These are phyloP conservation scores for Trichophyton simii DNA, from an alignment of 2,329 filamentous ascomycete genomes.

Conservation along the genomic window DNA sequence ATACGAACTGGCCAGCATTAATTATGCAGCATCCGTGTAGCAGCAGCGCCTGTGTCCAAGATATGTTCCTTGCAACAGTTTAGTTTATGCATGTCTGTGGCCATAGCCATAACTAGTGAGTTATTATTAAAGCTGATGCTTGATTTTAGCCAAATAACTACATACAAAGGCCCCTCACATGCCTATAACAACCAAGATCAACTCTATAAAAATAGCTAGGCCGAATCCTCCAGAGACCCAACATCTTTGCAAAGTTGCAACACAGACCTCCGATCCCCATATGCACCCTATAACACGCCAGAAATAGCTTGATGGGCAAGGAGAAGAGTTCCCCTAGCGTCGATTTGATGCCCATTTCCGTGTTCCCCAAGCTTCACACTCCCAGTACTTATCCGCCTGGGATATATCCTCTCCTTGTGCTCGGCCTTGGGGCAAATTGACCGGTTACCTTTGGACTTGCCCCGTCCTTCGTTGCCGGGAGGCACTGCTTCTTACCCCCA, in stretches of 20 bases:
- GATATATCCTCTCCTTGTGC: background rate
- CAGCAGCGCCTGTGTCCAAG: background rate
- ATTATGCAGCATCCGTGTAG: background rate
- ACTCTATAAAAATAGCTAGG: conserved; percentile 1
- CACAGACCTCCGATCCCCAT: background rate
- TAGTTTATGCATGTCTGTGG: background rate
- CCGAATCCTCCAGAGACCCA: background rate
- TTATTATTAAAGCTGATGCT: background rate
- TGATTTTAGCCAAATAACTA: background rate
- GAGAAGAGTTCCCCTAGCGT: background rate
- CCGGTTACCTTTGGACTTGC: background rate
- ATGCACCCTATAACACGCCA: background rate
- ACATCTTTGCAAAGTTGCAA: background rate
- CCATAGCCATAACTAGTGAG: background rate
- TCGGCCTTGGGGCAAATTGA: background rate
- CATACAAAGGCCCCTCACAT: background rate
- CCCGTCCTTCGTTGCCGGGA: too few species aligned
- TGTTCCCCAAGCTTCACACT: background rate
- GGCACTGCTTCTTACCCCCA: background rate
- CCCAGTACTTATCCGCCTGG: background rate
- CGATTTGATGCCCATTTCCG: background rate
- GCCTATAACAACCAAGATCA: background rate
- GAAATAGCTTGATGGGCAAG: background rate
- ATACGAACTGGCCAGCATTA: background rate
- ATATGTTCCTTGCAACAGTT: background rate